These are phyloP conservation scores for Marchantia polymorpha DNA, from an alignment of 225 moss, liverwort and hornwort species.

Conservation along the genomic window DNA sequence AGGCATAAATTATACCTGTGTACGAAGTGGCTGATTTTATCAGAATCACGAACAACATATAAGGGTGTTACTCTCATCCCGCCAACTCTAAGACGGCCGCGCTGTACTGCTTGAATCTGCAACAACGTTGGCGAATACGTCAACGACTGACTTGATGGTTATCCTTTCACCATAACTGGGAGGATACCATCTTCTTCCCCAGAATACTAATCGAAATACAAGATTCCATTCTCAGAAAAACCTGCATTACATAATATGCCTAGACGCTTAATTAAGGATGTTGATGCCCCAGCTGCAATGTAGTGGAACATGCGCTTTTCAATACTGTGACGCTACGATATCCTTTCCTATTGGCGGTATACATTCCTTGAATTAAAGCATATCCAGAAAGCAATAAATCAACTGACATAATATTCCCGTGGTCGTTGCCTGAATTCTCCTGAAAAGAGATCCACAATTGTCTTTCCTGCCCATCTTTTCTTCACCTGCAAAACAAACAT, in stretches of 20 bases:
- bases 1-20: constrained; percentile 54
- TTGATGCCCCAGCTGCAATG: not conserved
- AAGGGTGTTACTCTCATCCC: constrained; percentile 63
- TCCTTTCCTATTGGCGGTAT: not conserved
- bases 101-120: constrained; percentile 77
- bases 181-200: not conserved
- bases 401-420: constrained; percentile 74
- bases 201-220: not conserved
- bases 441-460: constrained; percentile 75
- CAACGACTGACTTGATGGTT: not conserved
- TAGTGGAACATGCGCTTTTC: constrained; percentile 12
- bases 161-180: not conserved
- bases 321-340: not conserved
- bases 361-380: not conserved
- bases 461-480: constrained; percentile 83
- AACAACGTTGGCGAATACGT: not conserved
- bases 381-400: not conserved
- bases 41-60: constrained; percentile 62
- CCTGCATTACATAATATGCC: too few relatives aligned
- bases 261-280: not conserved
- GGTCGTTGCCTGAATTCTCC: constrained; percentile 89
- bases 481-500: constrained; percentile 52
- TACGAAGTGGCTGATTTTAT: constrained; percentile 89
- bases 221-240: not conserved
- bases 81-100: constrained; percentile 81